Conservation (phyloP, 1,284 basidiomycete species). For the Hypsizygus ulmarius region DNA sequence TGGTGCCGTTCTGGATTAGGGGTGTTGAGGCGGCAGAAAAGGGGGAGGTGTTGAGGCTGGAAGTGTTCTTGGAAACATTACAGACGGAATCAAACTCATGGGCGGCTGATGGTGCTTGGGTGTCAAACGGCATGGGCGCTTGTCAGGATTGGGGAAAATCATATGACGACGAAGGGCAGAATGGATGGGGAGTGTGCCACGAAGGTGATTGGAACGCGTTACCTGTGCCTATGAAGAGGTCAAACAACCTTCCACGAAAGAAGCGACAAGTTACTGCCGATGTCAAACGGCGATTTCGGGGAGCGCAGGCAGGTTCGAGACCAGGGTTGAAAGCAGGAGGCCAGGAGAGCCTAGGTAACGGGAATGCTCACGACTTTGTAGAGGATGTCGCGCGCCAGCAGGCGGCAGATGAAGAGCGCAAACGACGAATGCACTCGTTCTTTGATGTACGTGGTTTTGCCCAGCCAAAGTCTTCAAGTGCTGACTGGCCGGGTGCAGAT, state of each 20-base stretch:
- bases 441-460: constrained; percentile 39
- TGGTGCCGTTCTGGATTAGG: constrained; percentile 55
- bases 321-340: constrained; percentile 9
- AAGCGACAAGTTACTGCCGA: background rate
- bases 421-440: constrained; percentile 46
- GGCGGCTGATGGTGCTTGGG: constrained; percentile 21
- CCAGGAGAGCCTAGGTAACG: constrained; percentile 4
- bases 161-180: constrained; percentile 1
- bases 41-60: constrained; percentile 45
- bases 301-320: constrained; percentile 13
- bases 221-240: background rate
- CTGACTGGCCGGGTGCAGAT: constrained; percentile 35
- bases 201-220: background rate
- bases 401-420: constrained; percentile 37
- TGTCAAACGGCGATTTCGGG: constrained; percentile 4
- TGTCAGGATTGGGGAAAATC: background rate
- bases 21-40: constrained; percentile 51
- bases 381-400: constrained; percentile 45
- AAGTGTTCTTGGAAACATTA: constrained; percentile 45
- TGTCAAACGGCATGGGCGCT: background rate
- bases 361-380: constrained; percentile 39
- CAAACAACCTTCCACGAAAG: background rate
- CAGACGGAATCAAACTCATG: constrained; percentile 27
- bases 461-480: constrained; percentile 2
- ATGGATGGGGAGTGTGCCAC: background rate